Conservation (phyloP, 2,329 filamentous ascomycete genomes). For the Sporothrix dimorphospora region DNA sequence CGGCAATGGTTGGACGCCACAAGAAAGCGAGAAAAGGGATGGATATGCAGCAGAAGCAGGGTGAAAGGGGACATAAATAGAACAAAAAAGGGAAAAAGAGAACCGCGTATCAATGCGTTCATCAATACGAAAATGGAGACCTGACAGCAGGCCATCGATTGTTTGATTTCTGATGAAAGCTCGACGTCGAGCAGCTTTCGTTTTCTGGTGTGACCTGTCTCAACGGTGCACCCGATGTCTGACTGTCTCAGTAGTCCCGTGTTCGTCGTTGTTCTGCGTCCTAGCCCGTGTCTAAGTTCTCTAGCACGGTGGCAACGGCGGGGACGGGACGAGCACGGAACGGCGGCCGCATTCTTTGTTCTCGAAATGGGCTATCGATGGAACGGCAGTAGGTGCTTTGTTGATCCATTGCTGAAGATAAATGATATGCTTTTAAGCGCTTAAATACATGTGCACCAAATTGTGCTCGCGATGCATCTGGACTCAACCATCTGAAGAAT, state of each 20-base stretch:
- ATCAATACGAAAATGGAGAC: neutral
- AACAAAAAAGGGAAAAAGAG: neutral
- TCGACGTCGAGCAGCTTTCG: neutral
- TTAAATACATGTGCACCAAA: too few species aligned
- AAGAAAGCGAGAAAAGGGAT: neutral
- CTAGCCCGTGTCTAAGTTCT: slow-evolving; percentile 9
- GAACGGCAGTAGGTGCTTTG: too few species aligned
- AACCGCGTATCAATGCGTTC: too few species aligned
- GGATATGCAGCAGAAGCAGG: neutral
- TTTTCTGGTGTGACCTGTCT: neutral
- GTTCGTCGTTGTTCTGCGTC: neutral
- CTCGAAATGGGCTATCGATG: neutral
- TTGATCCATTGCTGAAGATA: too few species aligned
- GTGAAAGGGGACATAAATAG: neutral
- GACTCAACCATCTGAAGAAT: too few species aligned
- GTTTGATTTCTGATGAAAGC: too few species aligned
- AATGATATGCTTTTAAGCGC: too few species aligned
- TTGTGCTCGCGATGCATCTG: too few species aligned
- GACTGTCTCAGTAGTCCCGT: slow-evolving; percentile 10
- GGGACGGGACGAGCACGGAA: slow-evolving; percentile 16
- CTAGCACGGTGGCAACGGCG: slow-evolving; percentile 19
- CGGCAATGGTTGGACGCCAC: neutral
- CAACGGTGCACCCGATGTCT: neutral
- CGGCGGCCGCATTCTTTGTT: slow-evolving; percentile 25
- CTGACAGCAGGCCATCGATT: neutral